phyloP scores from a whole-genome alignment of 179 eudicot species.

The Silene noctiflora region DNA sequence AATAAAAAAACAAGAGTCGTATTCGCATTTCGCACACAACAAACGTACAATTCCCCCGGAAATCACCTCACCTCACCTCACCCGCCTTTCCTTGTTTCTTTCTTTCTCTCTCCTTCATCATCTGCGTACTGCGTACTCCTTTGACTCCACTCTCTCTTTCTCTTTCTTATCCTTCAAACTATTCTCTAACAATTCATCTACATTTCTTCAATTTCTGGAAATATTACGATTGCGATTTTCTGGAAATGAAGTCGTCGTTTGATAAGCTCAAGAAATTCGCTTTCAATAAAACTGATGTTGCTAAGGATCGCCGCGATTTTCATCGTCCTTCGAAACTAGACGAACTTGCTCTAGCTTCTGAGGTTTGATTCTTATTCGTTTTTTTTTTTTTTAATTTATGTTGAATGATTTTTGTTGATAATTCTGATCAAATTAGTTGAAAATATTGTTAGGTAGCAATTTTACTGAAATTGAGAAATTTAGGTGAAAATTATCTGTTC shows the following conservation, averaged over 20 bases:
- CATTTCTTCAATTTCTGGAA: not conserved
- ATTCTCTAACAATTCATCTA: not conserved
- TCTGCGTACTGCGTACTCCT: not conserved
- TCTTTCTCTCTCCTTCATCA: not conserved
- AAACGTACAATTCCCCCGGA: too few species aligned
- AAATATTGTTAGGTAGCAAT: not conserved
- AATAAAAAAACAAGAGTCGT: too few species aligned
- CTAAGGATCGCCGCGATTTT: slow-evolving; percentile 46
- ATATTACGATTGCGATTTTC: not conserved
- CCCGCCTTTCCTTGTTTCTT: not conserved
- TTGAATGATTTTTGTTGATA: not conserved
- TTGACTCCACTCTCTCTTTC: not conserved
- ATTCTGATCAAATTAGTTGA: not conserved
- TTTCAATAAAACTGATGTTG: slow-evolving; percentile 33
- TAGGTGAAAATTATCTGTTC: not conserved
- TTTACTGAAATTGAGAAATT: not conserved
- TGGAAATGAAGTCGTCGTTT: slow-evolving; percentile 63
- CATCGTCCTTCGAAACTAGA: slow-evolving; percentile 39
- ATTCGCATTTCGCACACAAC: too few species aligned
- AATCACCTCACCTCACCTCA: too few species aligned
- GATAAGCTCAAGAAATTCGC: slow-evolving; percentile 62
- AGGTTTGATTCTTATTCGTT: slow-evolving; percentile 34
- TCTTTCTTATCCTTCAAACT: not conserved
- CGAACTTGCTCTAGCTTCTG: slow-evolving; percentile 68
- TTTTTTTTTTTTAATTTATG: not conserved